A percentile compares a stretch with the other conserved stretches of the same genome.
Evolutionary conservation across 139 green algal genomes (phyloP).

Genomic region (Volvox reticuliferus): DNA sequence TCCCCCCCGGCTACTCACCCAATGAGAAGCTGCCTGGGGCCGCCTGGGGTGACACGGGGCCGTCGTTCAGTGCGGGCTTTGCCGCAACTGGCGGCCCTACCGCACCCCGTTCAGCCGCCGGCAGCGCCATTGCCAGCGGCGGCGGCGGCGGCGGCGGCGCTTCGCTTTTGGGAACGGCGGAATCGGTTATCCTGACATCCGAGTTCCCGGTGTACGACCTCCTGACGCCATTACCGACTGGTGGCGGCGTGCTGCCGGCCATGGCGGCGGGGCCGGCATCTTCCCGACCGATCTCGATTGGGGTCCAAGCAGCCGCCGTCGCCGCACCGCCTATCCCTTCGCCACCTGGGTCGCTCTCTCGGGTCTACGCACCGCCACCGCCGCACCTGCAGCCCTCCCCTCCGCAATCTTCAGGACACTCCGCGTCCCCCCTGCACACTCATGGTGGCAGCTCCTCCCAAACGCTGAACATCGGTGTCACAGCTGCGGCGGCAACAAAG

Average conservation of each 20-base stretch:
- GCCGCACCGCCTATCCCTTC: neutral
- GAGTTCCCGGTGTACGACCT: slow-evolving; percentile 39
- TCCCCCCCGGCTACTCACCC: too few relatives aligned
- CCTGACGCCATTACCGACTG: slow-evolving; percentile 20
- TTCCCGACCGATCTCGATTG: neutral
- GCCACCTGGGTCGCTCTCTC: neutral
- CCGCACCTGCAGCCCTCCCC: neutral
- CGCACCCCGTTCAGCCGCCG: neutral
- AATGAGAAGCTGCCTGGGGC: too few relatives aligned
- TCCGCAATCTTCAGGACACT: too few relatives aligned
- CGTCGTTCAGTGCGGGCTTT: neutral
- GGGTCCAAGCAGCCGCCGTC: neutral
- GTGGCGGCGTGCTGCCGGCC: too few relatives aligned
- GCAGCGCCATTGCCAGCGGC: too few relatives aligned
- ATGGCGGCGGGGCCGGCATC: neutral
- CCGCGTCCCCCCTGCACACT: neutral
- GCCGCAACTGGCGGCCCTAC: too few relatives aligned
- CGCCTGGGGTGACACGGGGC: too few relatives aligned
- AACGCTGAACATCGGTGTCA: neutral
- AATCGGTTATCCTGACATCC: slow-evolving; percentile 17
- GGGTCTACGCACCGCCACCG: neutral
- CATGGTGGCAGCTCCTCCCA: too few relatives aligned
- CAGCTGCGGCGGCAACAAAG: neutral
- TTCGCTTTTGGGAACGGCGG: neutral
- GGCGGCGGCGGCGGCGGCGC: too few relatives aligned